These are phyloP conservation scores for Ustilago lituana DNA, from an alignment of 1,284 basidiomycete genomes.

Conservation along the genomic window DNA sequence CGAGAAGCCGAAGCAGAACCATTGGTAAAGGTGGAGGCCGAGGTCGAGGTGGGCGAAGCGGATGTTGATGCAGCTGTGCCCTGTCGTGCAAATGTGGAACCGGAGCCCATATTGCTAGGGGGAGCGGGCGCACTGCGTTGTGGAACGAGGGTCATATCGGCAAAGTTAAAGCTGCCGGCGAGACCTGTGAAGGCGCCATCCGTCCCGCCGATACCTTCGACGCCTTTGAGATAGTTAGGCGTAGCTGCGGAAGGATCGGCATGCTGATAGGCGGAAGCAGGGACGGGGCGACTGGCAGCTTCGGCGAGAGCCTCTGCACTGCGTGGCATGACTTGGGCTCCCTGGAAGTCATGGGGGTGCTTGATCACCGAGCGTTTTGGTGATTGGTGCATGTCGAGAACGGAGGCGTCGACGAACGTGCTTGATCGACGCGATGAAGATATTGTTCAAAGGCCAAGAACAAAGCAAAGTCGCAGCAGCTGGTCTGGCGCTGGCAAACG, in stretches of 20 bases:
- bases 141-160: slow-evolving; percentile 51
- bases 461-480: background rate
- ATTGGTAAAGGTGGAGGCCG: slow-evolving; percentile 25
- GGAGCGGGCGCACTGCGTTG: slow-evolving; percentile 60
- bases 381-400: slow-evolving; percentile 45
- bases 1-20: slow-evolving; percentile 14
- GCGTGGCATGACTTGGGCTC: slow-evolving; percentile 51
- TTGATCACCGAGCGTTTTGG: slow-evolving; percentile 59
- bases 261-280: slow-evolving; percentile 11
- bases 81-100: slow-evolving; percentile 11
- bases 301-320: slow-evolving; percentile 46
- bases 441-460: background rate
- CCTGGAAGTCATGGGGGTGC: slow-evolving; percentile 60
- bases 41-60: slow-evolving; percentile 12
- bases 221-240: slow-evolving; percentile 37
- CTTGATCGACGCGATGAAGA: no score
- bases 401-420: no score
- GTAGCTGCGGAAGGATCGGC: slow-evolving; percentile 19
- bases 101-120: slow-evolving; percentile 21
- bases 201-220: slow-evolving; percentile 32
- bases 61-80: slow-evolving; percentile 12
- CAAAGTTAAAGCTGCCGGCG: slow-evolving; percentile 35
- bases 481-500: no score
- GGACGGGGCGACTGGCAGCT: slow-evolving; percentile 7
- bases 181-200: slow-evolving; percentile 35